Conservation (phyloP, 192 early-diverging fungal species). For the Backusella tuberculispora region DNA sequence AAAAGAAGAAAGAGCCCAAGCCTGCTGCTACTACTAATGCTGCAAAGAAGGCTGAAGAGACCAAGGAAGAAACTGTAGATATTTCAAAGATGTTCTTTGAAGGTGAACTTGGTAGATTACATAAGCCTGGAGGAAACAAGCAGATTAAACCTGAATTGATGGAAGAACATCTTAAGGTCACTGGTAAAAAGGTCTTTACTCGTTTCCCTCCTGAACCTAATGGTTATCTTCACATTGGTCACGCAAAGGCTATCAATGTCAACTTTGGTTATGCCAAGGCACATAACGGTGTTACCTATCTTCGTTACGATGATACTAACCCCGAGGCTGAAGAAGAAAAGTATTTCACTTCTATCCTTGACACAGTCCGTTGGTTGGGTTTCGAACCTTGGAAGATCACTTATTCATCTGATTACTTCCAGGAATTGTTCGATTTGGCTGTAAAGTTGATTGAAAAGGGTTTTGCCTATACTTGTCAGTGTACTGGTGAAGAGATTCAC, state of each 20-base stretch:
- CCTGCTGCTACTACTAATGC: conserved; percentile 39
- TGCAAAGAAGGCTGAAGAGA: conserved; percentile 34
- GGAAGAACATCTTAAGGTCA: conserved; percentile 87
- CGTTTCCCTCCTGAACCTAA: conserved; percentile 99
- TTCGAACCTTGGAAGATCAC: conserved; percentile 90
- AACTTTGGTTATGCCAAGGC: conserved; percentile 98
- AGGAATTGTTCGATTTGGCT: conserved; percentile 93
- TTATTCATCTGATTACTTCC: conserved; percentile 98
- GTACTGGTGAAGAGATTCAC: conserved; percentile 93
- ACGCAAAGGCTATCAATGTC: conserved; percentile 99
- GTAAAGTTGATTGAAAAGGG: conserved; percentile 88
- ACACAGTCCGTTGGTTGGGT: conserved; percentile 95
- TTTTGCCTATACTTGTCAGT: conserved; percentile 81
- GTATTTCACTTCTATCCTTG: conserved; percentile 94
- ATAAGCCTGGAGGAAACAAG: conserved; percentile 95
- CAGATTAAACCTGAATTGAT: conserved; percentile 94
- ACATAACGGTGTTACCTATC: conserved; percentile 88
- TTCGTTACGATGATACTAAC: conserved; percentile 72
- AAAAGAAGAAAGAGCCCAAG: conserved; percentile 69
- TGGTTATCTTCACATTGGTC: conserved; percentile 98
- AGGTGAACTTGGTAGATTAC: conserved; percentile 90
- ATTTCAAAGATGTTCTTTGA: conserved; percentile 83
- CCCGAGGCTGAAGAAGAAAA: conserved; percentile 91
- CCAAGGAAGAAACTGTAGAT: conserved; percentile 29
- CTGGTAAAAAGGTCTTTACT: conserved; percentile 90